phyloP scores from a whole-genome alignment of 2,329 filamentous ascomycete species.

The Basipetospora sp. region DNA sequence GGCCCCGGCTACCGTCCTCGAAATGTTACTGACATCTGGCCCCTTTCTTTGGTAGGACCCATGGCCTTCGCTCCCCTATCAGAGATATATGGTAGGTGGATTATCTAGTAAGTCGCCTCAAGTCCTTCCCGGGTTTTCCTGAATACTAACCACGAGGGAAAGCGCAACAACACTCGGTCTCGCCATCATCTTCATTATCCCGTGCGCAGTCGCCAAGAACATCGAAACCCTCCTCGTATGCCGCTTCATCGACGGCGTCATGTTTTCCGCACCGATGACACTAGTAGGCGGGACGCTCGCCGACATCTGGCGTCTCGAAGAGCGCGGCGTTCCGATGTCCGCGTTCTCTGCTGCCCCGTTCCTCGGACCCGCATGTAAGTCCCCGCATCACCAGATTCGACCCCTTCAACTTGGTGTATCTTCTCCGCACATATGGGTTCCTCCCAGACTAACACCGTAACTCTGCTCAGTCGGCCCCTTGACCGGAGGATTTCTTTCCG shows the following conservation, averaged over 20 bases:
- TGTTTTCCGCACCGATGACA: conserved; percentile 47
- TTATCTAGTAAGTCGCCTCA: conserved; percentile 49
- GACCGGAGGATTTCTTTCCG: conserved; percentile 46
- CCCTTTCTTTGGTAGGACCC: conserved; percentile 37
- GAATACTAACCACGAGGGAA: background rate
- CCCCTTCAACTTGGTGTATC: conserved; percentile 48
- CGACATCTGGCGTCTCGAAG: conserved; percentile 41
- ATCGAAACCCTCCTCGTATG: conserved; percentile 48
- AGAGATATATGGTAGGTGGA: conserved; percentile 56
- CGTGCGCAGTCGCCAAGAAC: conserved; percentile 40
- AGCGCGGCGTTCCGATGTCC: conserved; percentile 43
- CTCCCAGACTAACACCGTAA: too few relatives aligned
- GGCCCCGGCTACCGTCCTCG: too few relatives aligned
- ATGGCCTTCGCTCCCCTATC: conserved; percentile 68
- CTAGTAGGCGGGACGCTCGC: conserved; percentile 50
- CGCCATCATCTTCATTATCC: conserved; percentile 38
- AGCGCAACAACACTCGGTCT: conserved; percentile 1
- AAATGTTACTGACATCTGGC: too few relatives aligned
- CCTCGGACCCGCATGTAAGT: conserved; percentile 36
- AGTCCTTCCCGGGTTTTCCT: background rate
- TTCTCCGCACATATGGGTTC: conserved; percentile 45
- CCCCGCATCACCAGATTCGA: conserved; percentile 18
- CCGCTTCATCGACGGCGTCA: conserved; percentile 52
- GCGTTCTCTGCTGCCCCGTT: conserved; percentile 50
- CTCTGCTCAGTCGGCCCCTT: conserved; percentile 43